phyloP scores from a whole-genome alignment of 768 basidiomycete species.

The Leucosporidium scottii region DNA sequence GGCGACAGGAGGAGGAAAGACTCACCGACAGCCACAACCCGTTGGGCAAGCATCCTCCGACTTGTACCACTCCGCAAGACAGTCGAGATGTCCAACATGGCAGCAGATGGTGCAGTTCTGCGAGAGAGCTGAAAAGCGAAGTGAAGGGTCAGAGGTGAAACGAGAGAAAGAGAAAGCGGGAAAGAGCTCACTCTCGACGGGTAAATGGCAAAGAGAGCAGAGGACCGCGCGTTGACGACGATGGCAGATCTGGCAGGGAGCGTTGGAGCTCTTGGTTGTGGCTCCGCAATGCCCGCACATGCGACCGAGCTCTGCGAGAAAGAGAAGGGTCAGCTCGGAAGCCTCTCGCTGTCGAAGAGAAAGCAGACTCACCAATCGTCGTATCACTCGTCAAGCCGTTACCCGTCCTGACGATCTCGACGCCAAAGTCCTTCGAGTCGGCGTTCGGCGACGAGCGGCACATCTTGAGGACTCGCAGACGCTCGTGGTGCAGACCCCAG shows the following conservation, averaged over 20 bases:
- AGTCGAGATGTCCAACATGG: slow-evolving; percentile 28
- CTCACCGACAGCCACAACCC: slow-evolving; percentile 29
- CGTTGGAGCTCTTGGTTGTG: neutral
- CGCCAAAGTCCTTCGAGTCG: neutral
- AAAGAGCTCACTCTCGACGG: slow-evolving; percentile 13
- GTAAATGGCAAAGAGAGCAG: slow-evolving; percentile 25
- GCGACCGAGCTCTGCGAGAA: slow-evolving; percentile 3
- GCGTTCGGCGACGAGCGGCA: slow-evolving; percentile 14
- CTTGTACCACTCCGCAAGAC: slow-evolving; percentile 20
- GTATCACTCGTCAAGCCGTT: slow-evolving; percentile 20
- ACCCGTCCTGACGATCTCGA: neutral
- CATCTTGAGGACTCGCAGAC: slow-evolving; percentile 62
- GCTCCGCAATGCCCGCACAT: slow-evolving; percentile 10
- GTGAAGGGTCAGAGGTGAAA: neutral
- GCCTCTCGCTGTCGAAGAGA: neutral
- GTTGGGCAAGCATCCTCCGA: slow-evolving; percentile 14
- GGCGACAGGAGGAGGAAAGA: neutral
- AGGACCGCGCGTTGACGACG: slow-evolving; percentile 2
- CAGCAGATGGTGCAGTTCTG: slow-evolving; percentile 23
- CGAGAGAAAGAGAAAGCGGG: neutral
- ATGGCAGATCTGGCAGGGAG: slow-evolving; percentile 6
- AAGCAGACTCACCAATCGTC: slow-evolving; percentile 9
- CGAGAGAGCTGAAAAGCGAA: slow-evolving; percentile 9
- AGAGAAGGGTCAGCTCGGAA: too few species aligned
- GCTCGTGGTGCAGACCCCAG: slow-evolving; percentile 65